Evolutionary conservation across 495 filamentous ascomycete species (phyloP).

Genomic region (Parachaetomium inaequale): DNA sequence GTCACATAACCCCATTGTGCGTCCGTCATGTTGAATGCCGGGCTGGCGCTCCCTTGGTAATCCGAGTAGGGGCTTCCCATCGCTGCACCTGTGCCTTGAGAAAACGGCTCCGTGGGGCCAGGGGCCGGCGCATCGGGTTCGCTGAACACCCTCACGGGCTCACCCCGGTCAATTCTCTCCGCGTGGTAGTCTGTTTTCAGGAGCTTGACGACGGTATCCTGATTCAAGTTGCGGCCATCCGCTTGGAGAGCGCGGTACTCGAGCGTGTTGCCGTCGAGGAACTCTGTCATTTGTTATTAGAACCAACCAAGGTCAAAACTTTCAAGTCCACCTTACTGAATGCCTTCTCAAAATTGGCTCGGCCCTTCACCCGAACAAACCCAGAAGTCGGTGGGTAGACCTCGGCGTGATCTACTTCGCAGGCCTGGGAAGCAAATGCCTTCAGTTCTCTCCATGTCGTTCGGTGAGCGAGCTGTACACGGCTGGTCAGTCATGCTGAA

Average conservation of each 20-base stretch:
- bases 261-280: conserved; percentile 24
- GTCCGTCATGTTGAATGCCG: background rate
- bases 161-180: background rate
- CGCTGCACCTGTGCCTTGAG: background rate
- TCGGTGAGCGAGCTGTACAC: conserved; percentile 18
- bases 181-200: conserved; percentile 17
- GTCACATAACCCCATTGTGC: background rate
- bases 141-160: background rate
- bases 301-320: background rate
- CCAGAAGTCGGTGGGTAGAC: conserved; percentile 24
- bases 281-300: conserved; percentile 11
- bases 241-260: conserved; percentile 23
- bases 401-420: conserved; percentile 24
- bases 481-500: background rate
- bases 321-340: conserved; percentile 15
- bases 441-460: conserved; percentile 29
- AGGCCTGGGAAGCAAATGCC: conserved; percentile 16
- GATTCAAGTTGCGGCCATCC: conserved; percentile 18
- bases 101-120: background rate
- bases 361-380: conserved; percentile 23
- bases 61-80: background rate
- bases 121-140: background rate
- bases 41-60: background rate
- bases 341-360: conserved; percentile 26
- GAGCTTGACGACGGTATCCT: conserved; percentile 16